Conservation (phyloP, 257 asterid species). For the Craterostigma plantagineum region DNA sequence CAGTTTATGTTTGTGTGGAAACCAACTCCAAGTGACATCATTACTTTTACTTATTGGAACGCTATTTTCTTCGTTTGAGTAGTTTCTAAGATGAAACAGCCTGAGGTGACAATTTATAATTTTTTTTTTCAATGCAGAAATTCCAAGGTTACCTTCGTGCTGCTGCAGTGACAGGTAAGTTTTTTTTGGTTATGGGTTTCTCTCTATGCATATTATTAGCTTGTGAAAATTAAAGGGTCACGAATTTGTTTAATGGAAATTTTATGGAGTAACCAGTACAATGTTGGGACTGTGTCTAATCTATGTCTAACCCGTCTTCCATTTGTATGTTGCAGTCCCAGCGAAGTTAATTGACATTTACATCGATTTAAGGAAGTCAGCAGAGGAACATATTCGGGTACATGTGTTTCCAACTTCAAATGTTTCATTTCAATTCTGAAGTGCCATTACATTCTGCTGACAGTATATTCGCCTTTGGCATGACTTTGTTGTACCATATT, state of each 20-base stretch:
- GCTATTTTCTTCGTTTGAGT: neutral
- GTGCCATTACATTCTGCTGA: neutral
- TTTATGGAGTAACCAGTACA: neutral
- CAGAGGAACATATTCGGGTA: conserved; percentile 81
- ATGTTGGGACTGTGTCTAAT: neutral
- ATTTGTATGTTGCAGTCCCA: conserved; percentile 33
- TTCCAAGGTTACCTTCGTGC: conserved; percentile 24
- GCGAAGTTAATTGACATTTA: conserved; percentile 57
- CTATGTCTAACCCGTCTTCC: conserved; percentile 7
- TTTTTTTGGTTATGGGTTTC: neutral
- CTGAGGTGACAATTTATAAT: neutral
- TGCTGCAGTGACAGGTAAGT: conserved; percentile 56
- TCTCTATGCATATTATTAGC: too few species aligned
- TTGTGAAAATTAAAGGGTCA: neutral
- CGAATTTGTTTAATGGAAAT: neutral
- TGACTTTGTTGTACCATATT: conserved; percentile 5
- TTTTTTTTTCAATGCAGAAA: conserved; percentile 35
- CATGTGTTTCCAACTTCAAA: conserved; percentile 4
- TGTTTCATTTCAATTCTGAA: too few species aligned
- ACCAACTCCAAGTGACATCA: too few species aligned
- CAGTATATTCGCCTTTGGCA: neutral
- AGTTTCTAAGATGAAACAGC: neutral
- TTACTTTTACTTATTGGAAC: neutral
- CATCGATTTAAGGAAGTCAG: conserved; percentile 52
- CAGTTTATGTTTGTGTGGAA: too few species aligned